These are phyloP conservation scores for Chenopodium formosanum DNA, from an alignment of 148 eudicot genomes.

Conservation along the genomic window DNA sequence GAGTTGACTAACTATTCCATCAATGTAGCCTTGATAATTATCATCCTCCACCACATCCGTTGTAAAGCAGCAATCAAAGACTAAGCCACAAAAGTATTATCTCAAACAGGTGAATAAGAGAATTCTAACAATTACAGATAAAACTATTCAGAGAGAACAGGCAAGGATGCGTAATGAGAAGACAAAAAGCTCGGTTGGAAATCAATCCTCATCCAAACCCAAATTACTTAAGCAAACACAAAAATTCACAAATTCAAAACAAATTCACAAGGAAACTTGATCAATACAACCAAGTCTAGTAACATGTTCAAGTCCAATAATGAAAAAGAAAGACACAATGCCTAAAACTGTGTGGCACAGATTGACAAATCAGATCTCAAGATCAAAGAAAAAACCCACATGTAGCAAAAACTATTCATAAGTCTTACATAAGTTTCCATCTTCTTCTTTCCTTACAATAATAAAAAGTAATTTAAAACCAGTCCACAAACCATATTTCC, in stretches of 20 bases:
- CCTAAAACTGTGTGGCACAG: neutral
- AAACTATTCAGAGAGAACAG: neutral
- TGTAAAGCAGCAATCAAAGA: conserved; percentile 84
- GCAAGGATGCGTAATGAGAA: neutral
- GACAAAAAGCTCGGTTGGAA: neutral
- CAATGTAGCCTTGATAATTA: conserved; percentile 54
- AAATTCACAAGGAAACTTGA: neutral
- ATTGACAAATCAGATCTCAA: neutral
- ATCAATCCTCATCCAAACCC: neutral
- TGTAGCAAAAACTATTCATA: neutral
- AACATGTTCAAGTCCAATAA: neutral
- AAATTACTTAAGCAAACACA: neutral
- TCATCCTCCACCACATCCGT: conserved; percentile 57
- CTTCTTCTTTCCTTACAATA: neutral
- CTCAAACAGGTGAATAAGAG: neutral
- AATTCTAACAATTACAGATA: neutral
- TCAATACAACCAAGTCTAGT: neutral
- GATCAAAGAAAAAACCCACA: neutral
- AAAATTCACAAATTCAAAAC: neutral
- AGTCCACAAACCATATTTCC: too few species aligned
- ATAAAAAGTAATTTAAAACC: too few species aligned
- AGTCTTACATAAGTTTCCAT: neutral
- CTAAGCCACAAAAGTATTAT: conserved; percentile 20
- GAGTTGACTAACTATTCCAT: conserved; percentile 56
- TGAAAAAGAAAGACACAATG: neutral